Evolutionary conservation across 768 basidiomycete species (phyloP), one percentile per base, ranked within the genome.

Genomic region (Fomitopsis pulvina): DNA sequence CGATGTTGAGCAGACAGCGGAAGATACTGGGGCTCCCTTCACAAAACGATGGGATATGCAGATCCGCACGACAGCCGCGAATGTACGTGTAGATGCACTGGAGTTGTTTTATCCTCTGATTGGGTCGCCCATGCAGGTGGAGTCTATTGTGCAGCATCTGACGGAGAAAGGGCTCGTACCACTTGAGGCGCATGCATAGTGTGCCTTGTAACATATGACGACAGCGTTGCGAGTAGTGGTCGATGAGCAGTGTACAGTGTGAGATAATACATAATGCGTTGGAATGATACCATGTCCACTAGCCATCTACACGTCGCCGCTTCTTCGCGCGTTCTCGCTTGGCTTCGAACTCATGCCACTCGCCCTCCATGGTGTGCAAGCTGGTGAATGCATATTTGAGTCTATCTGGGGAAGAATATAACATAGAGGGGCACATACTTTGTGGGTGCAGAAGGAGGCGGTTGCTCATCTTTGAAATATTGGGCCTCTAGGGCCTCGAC

Each of bases 271-370:
- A 61, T 52, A 50, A 50, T 52, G 57, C 60, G 55, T 50, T 52
- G 59, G 54, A 46, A 53, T 46, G 45, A 58, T 54, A 56, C 41
- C 40, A 41, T 44, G 28, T 38, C 51, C 4, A 7, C 24, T 18
- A 47, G 6, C 47, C 59, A 42, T 82, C 85, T 54, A 74, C 73
- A 74, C 78, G 85, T 70, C 78, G 78, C 64, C 81, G 75, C 67
- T 87, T 86, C 70, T 82, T 88, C 51, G 86, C 85, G 34, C 91
- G 78, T 70, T 97, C 92, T 50, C 84, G 77, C 67, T 97, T 99
- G 11, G 91, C 89, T 66, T 97, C 94, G 54, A 94, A 75, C 66
- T 99, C 96, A 67, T 99, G 96, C 90, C 94, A 97, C 65, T 98
- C 96, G 40, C 96, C 95, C 63, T 91, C 82, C 37, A 96, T 68